Conservation (phyloP, 129 eudicot genomes). For the Escallonia rubra region DNA sequence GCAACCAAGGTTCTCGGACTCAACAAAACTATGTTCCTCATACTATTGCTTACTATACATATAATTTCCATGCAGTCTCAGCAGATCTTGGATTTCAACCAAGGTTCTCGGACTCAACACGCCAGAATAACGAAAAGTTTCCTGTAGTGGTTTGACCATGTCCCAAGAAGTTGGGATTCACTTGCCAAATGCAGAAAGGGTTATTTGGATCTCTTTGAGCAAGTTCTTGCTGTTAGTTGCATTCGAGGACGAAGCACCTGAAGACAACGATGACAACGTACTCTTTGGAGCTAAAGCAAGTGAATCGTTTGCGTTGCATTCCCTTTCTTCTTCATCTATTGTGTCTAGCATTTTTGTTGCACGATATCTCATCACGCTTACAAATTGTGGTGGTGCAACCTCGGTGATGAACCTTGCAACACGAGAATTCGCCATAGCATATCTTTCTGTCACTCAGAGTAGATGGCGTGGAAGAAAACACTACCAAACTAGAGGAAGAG, state of each 20-base stretch:
- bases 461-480: no score
- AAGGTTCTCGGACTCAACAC: background rate
- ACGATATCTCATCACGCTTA: constrained; percentile 34
- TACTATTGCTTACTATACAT: no score
- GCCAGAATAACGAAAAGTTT: no score
- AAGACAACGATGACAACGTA: background rate
- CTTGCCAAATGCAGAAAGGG: background rate
- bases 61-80: no score
- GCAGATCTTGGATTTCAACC: no score
- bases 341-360: constrained; percentile 42
- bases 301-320: constrained; percentile 16
- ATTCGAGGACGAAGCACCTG: constrained; percentile 1
- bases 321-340: constrained; percentile 48
- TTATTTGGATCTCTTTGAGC: constrained; percentile 4
- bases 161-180: background rate
- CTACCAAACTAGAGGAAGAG: no score
- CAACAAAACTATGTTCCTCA: background rate
- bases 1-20: background rate
- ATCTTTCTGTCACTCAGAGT: no score
- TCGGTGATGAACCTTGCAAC: constrained; percentile 7
- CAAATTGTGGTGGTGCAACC: constrained; percentile 24
- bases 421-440: constrained; percentile 9
- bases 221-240: constrained; percentile 4
- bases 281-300: constrained; percentile 1
- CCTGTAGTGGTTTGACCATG: background rate